A percentile compares a stretch with the other conserved stretches of the same genome.
Conservation (phyloP, 2,329 filamentous ascomycete genomes). For the Colletotrichum costaricense region DNA sequence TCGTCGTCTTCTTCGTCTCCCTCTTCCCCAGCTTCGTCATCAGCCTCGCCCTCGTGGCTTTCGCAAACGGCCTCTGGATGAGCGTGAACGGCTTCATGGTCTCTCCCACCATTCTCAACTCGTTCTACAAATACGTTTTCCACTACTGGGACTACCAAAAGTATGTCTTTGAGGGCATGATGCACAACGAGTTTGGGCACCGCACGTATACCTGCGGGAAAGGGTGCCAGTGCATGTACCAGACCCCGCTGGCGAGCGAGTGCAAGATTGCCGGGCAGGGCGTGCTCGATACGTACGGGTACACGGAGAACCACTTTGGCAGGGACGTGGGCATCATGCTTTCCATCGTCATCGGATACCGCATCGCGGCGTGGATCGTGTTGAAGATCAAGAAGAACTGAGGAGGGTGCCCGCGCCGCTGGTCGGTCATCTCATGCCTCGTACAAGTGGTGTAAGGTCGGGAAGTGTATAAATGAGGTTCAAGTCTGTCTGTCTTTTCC, state of each 20-base stretch:
- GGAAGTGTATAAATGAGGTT: not conserved
- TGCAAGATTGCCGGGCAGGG: slow-evolving; percentile 79
- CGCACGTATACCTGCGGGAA: slow-evolving; percentile 71
- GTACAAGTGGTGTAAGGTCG: not conserved
- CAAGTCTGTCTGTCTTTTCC: not conserved
- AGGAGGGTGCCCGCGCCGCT: not conserved
- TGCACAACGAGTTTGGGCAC: slow-evolving; percentile 85
- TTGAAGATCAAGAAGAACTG: slow-evolving; percentile 49
- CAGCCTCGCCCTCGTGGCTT: slow-evolving; percentile 81
- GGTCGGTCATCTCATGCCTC: not conserved
- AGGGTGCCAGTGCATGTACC: slow-evolving; percentile 77
- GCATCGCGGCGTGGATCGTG: slow-evolving; percentile 74
- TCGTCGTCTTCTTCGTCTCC: slow-evolving; percentile 81
- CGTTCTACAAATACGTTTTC: slow-evolving; percentile 88
- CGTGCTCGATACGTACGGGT: slow-evolving; percentile 78
- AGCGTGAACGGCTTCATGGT: slow-evolving; percentile 86
- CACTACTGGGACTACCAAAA: slow-evolving; percentile 90
- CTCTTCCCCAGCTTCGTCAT: slow-evolving; percentile 85
- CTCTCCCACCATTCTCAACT: slow-evolving; percentile 76
- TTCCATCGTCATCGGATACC: slow-evolving; percentile 79
- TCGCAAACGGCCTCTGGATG: slow-evolving; percentile 93
- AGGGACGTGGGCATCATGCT: slow-evolving; percentile 83
- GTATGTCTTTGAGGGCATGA: slow-evolving; percentile 93
- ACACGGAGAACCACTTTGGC: slow-evolving; percentile 70
- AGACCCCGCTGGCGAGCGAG: slow-evolving; percentile 68